These are phyloP conservation scores for Debaryomyces sp. DNA, from an alignment of 1,139 yeast species.

Conservation along the genomic window DNA sequence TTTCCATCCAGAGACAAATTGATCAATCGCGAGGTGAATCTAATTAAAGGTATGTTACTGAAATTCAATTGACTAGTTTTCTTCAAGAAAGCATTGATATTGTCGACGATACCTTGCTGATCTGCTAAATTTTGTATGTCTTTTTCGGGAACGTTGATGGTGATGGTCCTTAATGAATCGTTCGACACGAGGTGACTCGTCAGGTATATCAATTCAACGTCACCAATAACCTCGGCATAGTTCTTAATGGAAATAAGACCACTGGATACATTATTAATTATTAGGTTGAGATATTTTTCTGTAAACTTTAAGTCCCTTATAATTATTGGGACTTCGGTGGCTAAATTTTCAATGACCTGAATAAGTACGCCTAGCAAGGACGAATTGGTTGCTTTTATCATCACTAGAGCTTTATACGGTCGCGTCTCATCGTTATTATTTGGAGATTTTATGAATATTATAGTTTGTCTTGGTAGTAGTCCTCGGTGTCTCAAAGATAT, in stretches of 20 bases:
- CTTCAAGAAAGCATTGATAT: slow-evolving; percentile 19
- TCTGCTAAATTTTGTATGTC: slow-evolving; percentile 20
- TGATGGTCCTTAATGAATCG: slow-evolving; percentile 23
- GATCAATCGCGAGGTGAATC: slow-evolving; percentile 24
- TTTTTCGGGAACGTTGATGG: slow-evolving; percentile 25
- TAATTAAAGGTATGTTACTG: slow-evolving; percentile 21
- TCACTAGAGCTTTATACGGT: slow-evolving; percentile 14
- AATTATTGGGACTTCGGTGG: slow-evolving; percentile 16
- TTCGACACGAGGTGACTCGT: slow-evolving; percentile 5
- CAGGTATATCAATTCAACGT: slow-evolving; percentile 19
- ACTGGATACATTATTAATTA: slow-evolving; percentile 15
- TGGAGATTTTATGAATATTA: slow-evolving; percentile 11
- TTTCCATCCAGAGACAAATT: slow-evolving; percentile 26
- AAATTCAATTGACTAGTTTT: slow-evolving; percentile 23
- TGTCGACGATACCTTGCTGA: slow-evolving; percentile 8
- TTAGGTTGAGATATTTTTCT: slow-evolving; percentile 12
- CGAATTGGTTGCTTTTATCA: slow-evolving; percentile 11
- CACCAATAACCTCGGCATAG: slow-evolving; percentile 13
- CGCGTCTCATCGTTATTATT: not conserved
- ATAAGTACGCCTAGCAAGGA: slow-evolving; percentile 6
- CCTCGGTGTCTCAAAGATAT: slow-evolving; percentile 11
- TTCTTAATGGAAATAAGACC: not conserved
- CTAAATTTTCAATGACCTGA: slow-evolving; percentile 11
- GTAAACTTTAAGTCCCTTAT: slow-evolving; percentile 16
- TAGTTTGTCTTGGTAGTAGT: slow-evolving; percentile 13